A percentile compares a stretch with the other conserved stretches of the same genome.
phyloP scores from a whole-genome alignment of 2,329 filamentous ascomycete species.

The Parastagonospora nodorum region DNA sequence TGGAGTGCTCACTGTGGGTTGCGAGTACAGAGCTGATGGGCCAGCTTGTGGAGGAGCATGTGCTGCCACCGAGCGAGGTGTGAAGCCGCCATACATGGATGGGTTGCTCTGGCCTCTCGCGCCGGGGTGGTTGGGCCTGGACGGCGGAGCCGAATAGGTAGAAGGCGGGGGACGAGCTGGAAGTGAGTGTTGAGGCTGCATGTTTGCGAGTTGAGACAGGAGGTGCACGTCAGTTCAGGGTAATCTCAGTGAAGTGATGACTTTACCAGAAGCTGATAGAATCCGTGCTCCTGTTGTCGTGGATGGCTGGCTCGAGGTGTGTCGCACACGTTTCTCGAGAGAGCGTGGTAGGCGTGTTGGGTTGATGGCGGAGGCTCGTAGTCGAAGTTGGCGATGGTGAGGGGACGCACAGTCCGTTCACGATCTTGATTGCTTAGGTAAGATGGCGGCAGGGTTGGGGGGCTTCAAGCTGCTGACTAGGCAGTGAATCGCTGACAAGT shows the following conservation, averaged over 20 bases:
- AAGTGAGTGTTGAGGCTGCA: slow-evolving; percentile 64
- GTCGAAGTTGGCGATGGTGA: slow-evolving; percentile 12
- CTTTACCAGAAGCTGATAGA: slow-evolving; percentile 25
- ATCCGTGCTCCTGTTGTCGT: slow-evolving; percentile 7
- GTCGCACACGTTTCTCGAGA: neutral
- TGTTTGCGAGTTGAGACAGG: slow-evolving; percentile 21
- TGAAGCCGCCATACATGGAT: slow-evolving; percentile 60
- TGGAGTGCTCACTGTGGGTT: slow-evolving; percentile 49
- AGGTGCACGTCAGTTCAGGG: slow-evolving; percentile 19
- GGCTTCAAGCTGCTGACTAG: slow-evolving; percentile 13
- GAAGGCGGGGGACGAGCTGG: slow-evolving; percentile 77
- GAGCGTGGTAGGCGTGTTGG: slow-evolving; percentile 5
- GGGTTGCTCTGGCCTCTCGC: slow-evolving; percentile 31
- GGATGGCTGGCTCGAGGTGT: neutral
- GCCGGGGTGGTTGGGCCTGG: slow-evolving; percentile 45
- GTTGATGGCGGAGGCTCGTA: neutral
- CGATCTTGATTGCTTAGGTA: neutral
- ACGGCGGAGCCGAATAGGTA: slow-evolving; percentile 64
- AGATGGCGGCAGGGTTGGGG: neutral
- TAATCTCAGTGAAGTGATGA: slow-evolving; percentile 22
- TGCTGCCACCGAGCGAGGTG: slow-evolving; percentile 61
- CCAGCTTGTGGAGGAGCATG: slow-evolving; percentile 44
- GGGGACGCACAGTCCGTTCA: slow-evolving; percentile 6
- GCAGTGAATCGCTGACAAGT: slow-evolving; percentile 11
- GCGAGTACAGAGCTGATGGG: slow-evolving; percentile 42